Base-by-base conservation (phyloP, 2,329 filamentous ascomycete genomes). In the Colletotrichum lentis region DNA sequence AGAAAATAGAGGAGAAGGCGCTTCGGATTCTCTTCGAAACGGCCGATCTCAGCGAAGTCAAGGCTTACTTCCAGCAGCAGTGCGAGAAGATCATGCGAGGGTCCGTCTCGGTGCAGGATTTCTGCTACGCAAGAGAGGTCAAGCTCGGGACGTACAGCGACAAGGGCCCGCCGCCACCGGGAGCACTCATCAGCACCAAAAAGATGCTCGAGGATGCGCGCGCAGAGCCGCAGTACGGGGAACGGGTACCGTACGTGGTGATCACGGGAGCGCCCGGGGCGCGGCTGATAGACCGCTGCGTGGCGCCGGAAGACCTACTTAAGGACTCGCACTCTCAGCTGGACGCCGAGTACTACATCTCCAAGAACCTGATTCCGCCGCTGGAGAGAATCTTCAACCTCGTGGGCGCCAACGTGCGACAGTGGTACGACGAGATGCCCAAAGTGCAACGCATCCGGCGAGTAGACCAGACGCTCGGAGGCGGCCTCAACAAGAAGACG, bases 401-500 rank as follows among this genome's bases (percentile, higher is more conserved):
- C 3, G 92, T 98, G 2, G 96, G 96, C 7, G 96, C 94, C 39
- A 97, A 96, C 76, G 92, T 98, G 0, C 83, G 92, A 20, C 86
- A 88, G 67, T 99, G 96, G 96, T 98, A 94, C 75, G 93, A 97
- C 71, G 94, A 97, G 79, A 96, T 98, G 93, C 95, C 95, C 53
- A 97, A 96, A 77, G 84, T 96, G 22, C 91, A 94, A 75, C 89
- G 91, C 10, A 87, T 95, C 53, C 86, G 90, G 35, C 87, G 86
- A 62, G 80, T 92, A n/a, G 83, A 85, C 39, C 74, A 76, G 58
- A 70, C 77, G 63, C 49, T 77, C 72, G 68, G 72, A 67, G 74
- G 54, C 75, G 76, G 64, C 73, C 31, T 20, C 70, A 75, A 73
- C 72, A 73, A 69, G 73, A 80, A 80, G 73, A 97, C 94, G 0